These are phyloP conservation scores for Fonsecaea erecta DNA, from an alignment of 2,329 filamentous ascomycete genomes.

Conservation along the genomic window DNA sequence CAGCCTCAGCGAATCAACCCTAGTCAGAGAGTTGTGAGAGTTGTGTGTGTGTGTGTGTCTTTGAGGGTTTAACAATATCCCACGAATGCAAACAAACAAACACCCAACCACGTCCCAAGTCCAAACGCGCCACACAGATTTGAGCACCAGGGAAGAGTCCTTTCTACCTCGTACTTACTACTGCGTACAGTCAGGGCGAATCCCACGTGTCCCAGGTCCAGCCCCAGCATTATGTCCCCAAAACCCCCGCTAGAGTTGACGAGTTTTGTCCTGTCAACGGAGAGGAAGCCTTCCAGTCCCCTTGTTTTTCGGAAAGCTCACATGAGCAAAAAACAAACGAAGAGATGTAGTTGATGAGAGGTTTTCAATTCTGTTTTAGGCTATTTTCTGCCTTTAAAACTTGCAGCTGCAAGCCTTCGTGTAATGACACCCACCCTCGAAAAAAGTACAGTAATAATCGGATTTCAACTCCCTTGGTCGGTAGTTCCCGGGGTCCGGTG, in stretches of 20 bases:
- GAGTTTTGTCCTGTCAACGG: not conserved
- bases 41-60: too few relatives aligned
- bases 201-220: not conserved
- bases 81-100: too few relatives aligned
- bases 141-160: too few relatives aligned
- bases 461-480: not conserved
- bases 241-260: not conserved
- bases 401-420: not conserved
- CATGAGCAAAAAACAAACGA: not conserved
- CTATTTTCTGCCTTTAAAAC: not conserved
- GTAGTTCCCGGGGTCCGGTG: slow-evolving; percentile 19
- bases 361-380: not conserved
- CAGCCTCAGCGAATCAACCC: too few relatives aligned
- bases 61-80: too few relatives aligned
- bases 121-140: too few relatives aligned
- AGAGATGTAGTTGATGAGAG: not conserved
- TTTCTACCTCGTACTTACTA: too few relatives aligned
- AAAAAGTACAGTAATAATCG: slow-evolving; percentile 18
- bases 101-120: too few relatives aligned
- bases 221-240: not conserved
- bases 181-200: too few relatives aligned
- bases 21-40: too few relatives aligned
- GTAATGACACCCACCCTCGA: not conserved
- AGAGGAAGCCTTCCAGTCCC: not conserved
- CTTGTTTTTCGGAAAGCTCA: not conserved